Evolutionary conservation across 768 basidiomycete species (phyloP).

Genomic region (Suillus clintonianus): DNA sequence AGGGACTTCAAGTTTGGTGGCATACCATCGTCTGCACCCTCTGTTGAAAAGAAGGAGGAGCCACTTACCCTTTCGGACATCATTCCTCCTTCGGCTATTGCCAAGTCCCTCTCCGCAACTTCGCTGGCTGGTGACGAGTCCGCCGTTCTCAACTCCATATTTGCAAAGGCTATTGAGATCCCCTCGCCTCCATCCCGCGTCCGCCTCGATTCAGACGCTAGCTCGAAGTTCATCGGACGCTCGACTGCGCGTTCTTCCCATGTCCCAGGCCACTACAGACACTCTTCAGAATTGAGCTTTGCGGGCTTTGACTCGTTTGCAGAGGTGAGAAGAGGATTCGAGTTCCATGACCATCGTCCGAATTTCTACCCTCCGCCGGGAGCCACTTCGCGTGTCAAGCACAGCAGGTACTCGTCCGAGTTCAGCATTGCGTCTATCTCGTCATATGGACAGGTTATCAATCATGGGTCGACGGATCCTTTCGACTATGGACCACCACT

Average conservation of each 20-base stretch:
- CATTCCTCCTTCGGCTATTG: slow-evolving; percentile 64
- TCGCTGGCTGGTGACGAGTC: slow-evolving; percentile 51
- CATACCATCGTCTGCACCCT: slow-evolving; percentile 17
- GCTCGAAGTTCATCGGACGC: slow-evolving; percentile 36
- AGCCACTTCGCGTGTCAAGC: slow-evolving; percentile 37
- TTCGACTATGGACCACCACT: slow-evolving; percentile 62
- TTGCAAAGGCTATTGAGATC: slow-evolving; percentile 45
- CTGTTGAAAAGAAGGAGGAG: slow-evolving; percentile 10
- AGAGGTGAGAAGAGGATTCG: slow-evolving; percentile 78
- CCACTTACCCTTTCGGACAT: slow-evolving; percentile 72
- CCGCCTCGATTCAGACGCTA: slow-evolving; percentile 47
- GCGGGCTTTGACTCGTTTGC: slow-evolving; percentile 74
- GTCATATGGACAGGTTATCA: slow-evolving; percentile 70
- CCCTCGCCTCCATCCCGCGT: slow-evolving; percentile 33
- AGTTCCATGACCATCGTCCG: slow-evolving; percentile 63
- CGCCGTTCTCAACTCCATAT: slow-evolving; percentile 56
- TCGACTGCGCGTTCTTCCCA: slow-evolving; percentile 19
- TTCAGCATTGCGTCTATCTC: slow-evolving; percentile 81
- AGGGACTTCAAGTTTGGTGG: slow-evolving; percentile 78
- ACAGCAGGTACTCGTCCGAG: slow-evolving; percentile 56
- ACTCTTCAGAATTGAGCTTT: slow-evolving; percentile 62
- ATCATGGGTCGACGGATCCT: slow-evolving; percentile 65
- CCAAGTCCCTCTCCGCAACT: slow-evolving; percentile 47
- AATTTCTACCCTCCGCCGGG: slow-evolving; percentile 63
- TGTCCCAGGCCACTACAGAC: slow-evolving; percentile 32